Evolutionary conservation across 345 rosid species (phyloP).

Genomic region (Lumnitzera racemosa): DNA sequence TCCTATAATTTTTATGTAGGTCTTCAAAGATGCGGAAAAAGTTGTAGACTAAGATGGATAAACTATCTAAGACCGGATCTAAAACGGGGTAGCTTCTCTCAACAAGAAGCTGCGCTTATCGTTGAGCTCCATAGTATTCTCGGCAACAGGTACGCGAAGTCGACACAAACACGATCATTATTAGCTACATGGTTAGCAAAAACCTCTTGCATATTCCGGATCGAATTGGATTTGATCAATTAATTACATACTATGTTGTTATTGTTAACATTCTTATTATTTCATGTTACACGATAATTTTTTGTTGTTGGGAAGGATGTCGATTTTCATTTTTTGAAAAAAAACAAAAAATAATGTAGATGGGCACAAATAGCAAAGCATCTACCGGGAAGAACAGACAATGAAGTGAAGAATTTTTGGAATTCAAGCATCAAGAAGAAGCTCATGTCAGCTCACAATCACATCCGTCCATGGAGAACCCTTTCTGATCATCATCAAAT

Average conservation of each 20-base stretch:
- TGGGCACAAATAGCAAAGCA: conserved; percentile 93
- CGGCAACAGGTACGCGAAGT: not conserved
- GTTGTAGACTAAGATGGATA: conserved; percentile 5
- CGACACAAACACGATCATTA: conserved; percentile 3
- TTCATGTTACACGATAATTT: not conserved
- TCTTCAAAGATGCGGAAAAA: conserved; percentile 1
- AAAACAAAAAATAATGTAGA: conserved; percentile 20
- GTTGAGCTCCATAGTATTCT: conserved; percentile 1
- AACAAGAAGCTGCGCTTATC: not conserved
- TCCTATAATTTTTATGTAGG: too few species aligned
- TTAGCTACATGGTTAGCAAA: too few species aligned
- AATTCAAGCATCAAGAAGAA: conserved; percentile 88
- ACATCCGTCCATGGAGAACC: conserved; percentile 3
- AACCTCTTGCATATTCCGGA: too few species aligned
- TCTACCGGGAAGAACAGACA: conserved; percentile 88
- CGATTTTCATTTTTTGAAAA: too few species aligned
- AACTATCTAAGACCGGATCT: conserved; percentile 1
- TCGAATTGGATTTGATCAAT: too few species aligned
- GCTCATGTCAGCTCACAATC: conserved; percentile 47
- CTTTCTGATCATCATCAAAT: conserved; percentile 2
- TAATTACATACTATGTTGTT: not conserved
- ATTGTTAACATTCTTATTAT: not conserved
- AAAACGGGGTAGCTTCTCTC: not conserved
- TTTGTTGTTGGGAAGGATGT: not conserved
- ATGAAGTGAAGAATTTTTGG: conserved; percentile 95